Percentiles rank a stretch among this genome's conserved stretches.
These are phyloP conservation scores for Trichoderma parareesei DNA, from an alignment of 495 filamentous ascomycete genomes.

Conservation along the genomic window DNA sequence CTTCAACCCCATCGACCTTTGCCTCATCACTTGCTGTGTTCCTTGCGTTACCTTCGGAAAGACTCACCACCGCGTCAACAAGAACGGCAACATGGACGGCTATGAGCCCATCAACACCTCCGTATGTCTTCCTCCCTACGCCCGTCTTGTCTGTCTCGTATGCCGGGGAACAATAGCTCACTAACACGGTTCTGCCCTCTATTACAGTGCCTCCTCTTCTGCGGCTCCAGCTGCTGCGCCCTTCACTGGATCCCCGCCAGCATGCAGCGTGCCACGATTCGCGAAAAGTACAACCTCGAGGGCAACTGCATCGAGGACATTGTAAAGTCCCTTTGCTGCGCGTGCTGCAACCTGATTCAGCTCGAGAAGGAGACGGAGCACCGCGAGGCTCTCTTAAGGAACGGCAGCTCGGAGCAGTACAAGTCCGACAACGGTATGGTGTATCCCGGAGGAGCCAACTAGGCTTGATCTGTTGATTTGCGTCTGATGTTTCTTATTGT, in stretches of 20 bases:
- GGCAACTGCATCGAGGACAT: constrained; percentile 33
- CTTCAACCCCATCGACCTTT: constrained; percentile 31
- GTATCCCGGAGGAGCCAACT: constrained; percentile 15
- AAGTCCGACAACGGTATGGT: constrained; percentile 17
- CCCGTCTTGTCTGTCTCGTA: too few species aligned
- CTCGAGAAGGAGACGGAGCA: constrained; percentile 30
- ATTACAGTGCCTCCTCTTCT: constrained; percentile 28
- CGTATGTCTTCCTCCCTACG: constrained; percentile 20
- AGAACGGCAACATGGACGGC: constrained; percentile 28
- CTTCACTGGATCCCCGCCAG: constrained; percentile 29
- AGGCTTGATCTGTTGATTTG: neutral
- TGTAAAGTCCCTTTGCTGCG: constrained; percentile 32
- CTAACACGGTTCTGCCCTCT: constrained; percentile 12
- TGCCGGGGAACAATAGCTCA: neutral
- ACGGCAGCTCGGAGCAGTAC: constrained; percentile 9
- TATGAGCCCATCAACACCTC: constrained; percentile 36
- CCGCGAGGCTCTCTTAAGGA: constrained; percentile 14
- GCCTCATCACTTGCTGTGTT: constrained; percentile 30
- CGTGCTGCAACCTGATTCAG: constrained; percentile 32
- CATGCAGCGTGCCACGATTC: constrained; percentile 37
- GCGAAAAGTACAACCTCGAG: constrained; percentile 32
- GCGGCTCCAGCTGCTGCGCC: constrained; percentile 23
- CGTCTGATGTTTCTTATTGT: too few species aligned
- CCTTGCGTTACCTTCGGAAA: constrained; percentile 42
- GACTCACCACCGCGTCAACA: constrained; percentile 36